Percentiles rank a stretch among this genome's conserved stretches.
Conservation (phyloP, 2,329 filamentous ascomycete species). For the Neonectria neomacrospora region DNA sequence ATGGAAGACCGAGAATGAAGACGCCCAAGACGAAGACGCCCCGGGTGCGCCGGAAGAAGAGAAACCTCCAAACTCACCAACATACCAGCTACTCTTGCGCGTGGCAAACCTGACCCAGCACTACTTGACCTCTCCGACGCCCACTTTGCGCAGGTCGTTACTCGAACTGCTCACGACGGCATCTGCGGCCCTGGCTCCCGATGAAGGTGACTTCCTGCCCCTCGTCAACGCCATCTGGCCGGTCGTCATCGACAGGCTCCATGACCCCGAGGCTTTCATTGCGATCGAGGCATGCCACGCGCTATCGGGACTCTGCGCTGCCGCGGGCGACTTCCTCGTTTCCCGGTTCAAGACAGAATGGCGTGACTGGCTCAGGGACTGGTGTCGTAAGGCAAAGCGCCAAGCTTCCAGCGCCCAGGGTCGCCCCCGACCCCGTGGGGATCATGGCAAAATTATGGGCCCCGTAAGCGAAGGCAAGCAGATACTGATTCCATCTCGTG, state of each 20-base stretch:
- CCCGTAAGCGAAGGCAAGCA: conserved; percentile 34
- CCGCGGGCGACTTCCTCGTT: conserved; percentile 83
- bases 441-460: conserved; percentile 34
- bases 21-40: conserved; percentile 49
- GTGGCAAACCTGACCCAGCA: conserved; percentile 89
- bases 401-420: conserved; percentile 47
- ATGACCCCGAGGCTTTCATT: conserved; percentile 75
- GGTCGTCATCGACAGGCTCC: conserved; percentile 74
- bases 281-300: conserved; percentile 76
- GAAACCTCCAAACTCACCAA: conserved; percentile 76
- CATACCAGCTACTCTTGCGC: conserved; percentile 82
- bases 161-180: conserved; percentile 81
- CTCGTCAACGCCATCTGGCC: conserved; percentile 94
- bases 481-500: conserved; percentile 50
- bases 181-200: conserved; percentile 74
- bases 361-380: conserved; percentile 64
- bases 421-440: conserved; percentile 31
- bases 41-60: conserved; percentile 55
- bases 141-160: conserved; percentile 80
- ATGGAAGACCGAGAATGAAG: conserved; percentile 53
- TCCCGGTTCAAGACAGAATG: conserved; percentile 81
- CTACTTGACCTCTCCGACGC: conserved; percentile 87
- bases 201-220: conserved; percentile 88
- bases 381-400: conserved; percentile 58
- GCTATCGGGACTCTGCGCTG: conserved; percentile 73